Evolutionary conservation across 1,284 basidiomycete species (phyloP).

Genomic region (Violaceomyces palustris): DNA sequence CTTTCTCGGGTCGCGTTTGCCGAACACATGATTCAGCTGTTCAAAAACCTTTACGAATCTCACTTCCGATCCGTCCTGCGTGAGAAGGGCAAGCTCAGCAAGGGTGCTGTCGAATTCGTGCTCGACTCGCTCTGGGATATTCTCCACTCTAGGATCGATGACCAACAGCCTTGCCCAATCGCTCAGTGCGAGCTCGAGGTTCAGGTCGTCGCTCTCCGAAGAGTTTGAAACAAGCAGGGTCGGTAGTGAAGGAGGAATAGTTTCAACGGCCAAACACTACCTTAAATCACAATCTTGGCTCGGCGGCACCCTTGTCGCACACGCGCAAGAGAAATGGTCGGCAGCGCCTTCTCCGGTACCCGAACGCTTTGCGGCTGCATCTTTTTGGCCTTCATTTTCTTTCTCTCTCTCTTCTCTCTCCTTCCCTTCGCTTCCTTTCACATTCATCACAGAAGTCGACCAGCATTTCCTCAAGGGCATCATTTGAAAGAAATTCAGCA

Average conservation of each 20-base stretch:
- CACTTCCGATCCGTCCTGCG: slow-evolving; percentile 52
- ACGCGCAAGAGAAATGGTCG: too few relatives aligned
- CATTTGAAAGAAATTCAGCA: too few relatives aligned
- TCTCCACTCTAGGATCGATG: slow-evolving; percentile 33
- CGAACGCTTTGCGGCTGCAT: too few relatives aligned
- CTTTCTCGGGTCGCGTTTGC: slow-evolving; percentile 50
- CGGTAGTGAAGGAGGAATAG: too few relatives aligned
- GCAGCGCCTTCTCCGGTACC: too few relatives aligned
- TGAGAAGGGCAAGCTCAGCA: slow-evolving; percentile 50
- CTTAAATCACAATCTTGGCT: not conserved
- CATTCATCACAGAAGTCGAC: too few relatives aligned
- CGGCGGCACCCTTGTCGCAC: too few relatives aligned
- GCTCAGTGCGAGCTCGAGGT: slow-evolving; percentile 53
- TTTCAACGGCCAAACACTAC: not conserved
- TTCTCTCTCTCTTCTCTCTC: not conserved
- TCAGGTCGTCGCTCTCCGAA: slow-evolving; percentile 49
- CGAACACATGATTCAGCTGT: slow-evolving; percentile 52
- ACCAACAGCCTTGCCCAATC: slow-evolving; percentile 15
- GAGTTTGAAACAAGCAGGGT: slow-evolving; percentile 12
- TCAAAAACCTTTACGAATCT: slow-evolving; percentile 54
- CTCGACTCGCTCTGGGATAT: slow-evolving; percentile 54
- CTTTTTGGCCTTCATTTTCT: not conserved
- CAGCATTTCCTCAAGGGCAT: too few relatives aligned
- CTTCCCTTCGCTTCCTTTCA: not conserved
- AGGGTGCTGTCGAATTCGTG: slow-evolving; percentile 53